phyloP scores from a whole-genome alignment of 2,329 filamentous ascomycete genomes.

The Ascochyta lentis region DNA sequence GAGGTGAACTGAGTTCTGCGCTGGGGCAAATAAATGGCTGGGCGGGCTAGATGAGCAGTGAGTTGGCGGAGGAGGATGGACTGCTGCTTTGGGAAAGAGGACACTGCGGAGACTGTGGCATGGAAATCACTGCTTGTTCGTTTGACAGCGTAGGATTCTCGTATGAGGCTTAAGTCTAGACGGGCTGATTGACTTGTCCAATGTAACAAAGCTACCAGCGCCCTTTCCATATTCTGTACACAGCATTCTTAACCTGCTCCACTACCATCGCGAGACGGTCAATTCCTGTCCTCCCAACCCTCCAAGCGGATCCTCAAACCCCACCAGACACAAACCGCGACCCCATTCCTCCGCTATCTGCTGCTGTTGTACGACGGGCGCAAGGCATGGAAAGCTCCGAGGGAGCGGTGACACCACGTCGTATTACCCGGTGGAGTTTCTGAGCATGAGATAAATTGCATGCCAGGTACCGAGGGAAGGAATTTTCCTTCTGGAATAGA shows the following conservation, averaged over 20 bases:
- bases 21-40: conserved; percentile 3
- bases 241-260: neutral
- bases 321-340: neutral
- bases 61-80: neutral
- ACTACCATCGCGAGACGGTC: neutral
- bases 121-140: neutral
- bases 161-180: neutral
- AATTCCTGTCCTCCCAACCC: neutral
- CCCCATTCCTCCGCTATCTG: neutral
- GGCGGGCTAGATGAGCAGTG: neutral
- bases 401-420: neutral
- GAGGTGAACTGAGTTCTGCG: conserved; percentile 12
- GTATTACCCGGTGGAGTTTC: conserved; percentile 12
- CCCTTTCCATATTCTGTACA: neutral
- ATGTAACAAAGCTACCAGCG: too few relatives aligned
- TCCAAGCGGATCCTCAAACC: neutral
- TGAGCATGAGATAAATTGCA: neutral
- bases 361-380: neutral
- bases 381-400: neutral
- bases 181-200: neutral
- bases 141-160: neutral
- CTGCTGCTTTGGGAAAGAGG: neutral
- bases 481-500: neutral
- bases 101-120: neutral
- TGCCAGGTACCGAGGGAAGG: neutral